Evolutionary conservation across 106 monocot species (phyloP), one percentile per base, ranked within the genome.

Genomic region (Acorus calamus): DNA sequence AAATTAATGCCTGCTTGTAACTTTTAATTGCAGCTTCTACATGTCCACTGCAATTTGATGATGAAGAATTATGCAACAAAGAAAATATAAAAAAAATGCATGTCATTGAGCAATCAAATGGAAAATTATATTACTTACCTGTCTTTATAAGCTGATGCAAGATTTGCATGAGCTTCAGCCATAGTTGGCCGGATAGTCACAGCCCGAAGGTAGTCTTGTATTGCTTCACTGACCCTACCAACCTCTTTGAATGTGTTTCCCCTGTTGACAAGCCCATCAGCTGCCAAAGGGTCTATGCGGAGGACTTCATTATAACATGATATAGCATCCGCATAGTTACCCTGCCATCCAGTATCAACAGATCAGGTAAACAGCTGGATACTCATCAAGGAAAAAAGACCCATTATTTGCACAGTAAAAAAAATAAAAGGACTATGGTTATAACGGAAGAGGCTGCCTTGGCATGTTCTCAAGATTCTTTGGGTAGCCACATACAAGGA

Each of bases 91-190:
- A 62, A 71, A 44, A 62, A 46, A 54, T 45, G 44, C 44, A 68
- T 57, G 43, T 46, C 4, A 11, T 59, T 41, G n/a, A 41, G n/a
- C 10, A 45, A 62, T 4, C 11, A 14, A 2, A 63, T 7, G 8
- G 6, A 49, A 59, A 14, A 13, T 28, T 28, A 28, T 0, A 3
- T 14, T 6, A 0, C 46, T 44, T 70, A 94, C 94, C 84, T 94
- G 60, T 94, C 94, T 58, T 94, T 94, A 55, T 94, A 94, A 61
- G 90, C 94, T 59, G 94, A 94, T 62, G 94, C 94, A 56, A 94
- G 69, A 71, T 94, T 90, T 73, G 94, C 94, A 84, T 94, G 94
- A 56, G 94, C 90, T 82, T 94, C 94, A 61, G 94, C 84, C 94
- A 94, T 94, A 64, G 72, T 82, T 53, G 94, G 94, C 54, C 82